Evolutionary conservation across 495 filamentous ascomycete genomes (phyloP), one percentile per base, ranked within the genome.

Genomic region (Aspergillus carlsbadensis): DNA sequence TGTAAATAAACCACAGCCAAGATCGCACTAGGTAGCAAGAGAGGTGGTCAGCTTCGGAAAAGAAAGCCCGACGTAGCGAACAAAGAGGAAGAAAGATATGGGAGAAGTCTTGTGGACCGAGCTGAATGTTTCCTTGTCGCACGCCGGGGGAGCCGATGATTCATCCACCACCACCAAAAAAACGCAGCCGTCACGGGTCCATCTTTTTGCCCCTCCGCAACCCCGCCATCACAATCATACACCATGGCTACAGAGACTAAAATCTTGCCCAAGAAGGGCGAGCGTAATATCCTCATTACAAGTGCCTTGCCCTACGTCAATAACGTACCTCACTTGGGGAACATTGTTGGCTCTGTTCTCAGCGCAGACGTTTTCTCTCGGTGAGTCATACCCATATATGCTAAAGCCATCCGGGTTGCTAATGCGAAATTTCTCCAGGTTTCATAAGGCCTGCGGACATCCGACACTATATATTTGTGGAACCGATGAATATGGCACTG

Each of bases 291-390:
- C 44, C 59, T 88, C 37, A 46, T 66, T 26, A 88, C 69, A 10
- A 86, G 82, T 52, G 86, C 88, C 39, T 65, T 91, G 33, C 89
- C 90, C 39, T 98, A 97, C 67, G 92, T 96, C 48, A 98, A 98
- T 76, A 97, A 96, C 72, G 90, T 95, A 10, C 94, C 93, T 48
- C 93, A 96, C 73, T 79, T 96, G 64, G 92, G 94, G 52, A 98
- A 98, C 71, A 87, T 97, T 52, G 82, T 97, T 51, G 94, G 94
- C 53, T 90, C 86, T 60, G 91, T 96, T 35, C 81, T 98, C 64
- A 86, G 84, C 61, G 88, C 89, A 35, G 89, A 92, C 72, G 87
- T 87, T 66, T 95, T 90, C 65, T 74, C 85, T 63, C 73, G 82
- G 81, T 86, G 75, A 65, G 67, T 66, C 56, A 57, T 50, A 24